phyloP scores from a whole-genome alignment of 148 eudicot genomes.

The Rhododendron kiyosumense region DNA sequence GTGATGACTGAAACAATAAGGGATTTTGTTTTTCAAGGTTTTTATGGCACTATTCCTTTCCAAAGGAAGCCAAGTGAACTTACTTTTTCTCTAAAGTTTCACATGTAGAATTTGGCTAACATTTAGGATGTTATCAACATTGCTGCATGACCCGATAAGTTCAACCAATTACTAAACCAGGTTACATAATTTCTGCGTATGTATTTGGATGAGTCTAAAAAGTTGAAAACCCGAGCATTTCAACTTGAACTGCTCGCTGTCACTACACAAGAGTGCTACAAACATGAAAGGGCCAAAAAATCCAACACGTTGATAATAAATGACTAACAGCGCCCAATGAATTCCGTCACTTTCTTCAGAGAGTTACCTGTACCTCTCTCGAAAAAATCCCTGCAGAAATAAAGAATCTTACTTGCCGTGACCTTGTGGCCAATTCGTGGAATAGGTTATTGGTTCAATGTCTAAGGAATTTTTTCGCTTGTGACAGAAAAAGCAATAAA shows the following conservation, averaged over 20 bases:
- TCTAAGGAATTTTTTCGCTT: not conserved
- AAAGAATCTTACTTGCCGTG: not conserved
- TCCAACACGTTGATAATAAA: not conserved
- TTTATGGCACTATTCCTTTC: not conserved
- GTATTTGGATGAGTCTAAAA: not conserved
- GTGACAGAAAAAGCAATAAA: not conserved
- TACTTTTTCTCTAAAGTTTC: not conserved
- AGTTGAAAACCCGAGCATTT: not conserved
- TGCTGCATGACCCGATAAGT: not conserved
- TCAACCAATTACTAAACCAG: not conserved
- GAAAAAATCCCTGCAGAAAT: not conserved
- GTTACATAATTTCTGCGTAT: not conserved
- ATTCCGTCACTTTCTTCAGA: not conserved
- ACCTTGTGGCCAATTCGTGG: not conserved
- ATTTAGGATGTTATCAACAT: not conserved
- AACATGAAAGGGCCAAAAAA: not conserved
- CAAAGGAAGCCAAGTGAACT: not conserved
- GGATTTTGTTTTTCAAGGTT: not conserved
- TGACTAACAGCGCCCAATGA: not conserved
- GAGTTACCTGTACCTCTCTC: not conserved
- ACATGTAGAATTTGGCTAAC: not conserved
- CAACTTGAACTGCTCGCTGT: not conserved
- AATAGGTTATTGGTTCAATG: not conserved
- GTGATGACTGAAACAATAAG: not conserved
- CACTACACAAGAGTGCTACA: not conserved